Evolutionary conservation across 2,329 filamentous ascomycete species (phyloP).

Genomic region (Elsinoe ampelina): DNA sequence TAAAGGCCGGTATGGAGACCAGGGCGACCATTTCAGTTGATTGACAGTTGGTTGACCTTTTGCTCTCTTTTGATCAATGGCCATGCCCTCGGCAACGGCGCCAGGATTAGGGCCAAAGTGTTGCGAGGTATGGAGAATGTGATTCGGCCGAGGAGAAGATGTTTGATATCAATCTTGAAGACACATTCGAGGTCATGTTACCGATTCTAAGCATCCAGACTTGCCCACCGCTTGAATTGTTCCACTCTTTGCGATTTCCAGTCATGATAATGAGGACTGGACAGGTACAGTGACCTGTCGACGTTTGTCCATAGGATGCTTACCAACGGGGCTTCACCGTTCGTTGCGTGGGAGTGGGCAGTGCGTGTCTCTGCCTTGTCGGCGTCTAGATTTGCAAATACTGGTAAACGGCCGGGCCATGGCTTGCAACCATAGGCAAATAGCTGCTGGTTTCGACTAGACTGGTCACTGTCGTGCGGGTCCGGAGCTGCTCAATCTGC

Average conservation of each 20-base stretch:
- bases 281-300: not conserved
- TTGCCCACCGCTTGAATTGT: not conserved
- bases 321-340: slow-evolving; percentile 5
- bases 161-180: no score
- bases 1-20: slow-evolving; percentile 48
- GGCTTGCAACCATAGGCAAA: slow-evolving; percentile 15
- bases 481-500: not conserved
- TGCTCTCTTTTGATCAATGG: not conserved
- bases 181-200: no score
- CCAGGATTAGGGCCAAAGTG: not conserved
- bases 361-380: slow-evolving; percentile 10
- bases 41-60: slow-evolving; percentile 5
- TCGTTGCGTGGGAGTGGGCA: slow-evolving; percentile 11
- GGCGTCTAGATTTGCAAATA: slow-evolving; percentile 14
- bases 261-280: not conserved
- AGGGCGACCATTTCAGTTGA: slow-evolving; percentile 57
- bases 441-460: slow-evolving; percentile 11
- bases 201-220: not conserved
- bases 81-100: slow-evolving; percentile 7
- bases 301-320: slow-evolving; percentile 12
- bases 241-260: not conserved
- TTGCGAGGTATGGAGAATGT: not conserved
- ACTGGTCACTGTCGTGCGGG: slow-evolving; percentile 2
- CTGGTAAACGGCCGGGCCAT: slow-evolving; percentile 13
- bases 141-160: no score